Base-by-base conservation (phyloP, 1,139 yeast species). In the Taiozyma sp. region DNA sequence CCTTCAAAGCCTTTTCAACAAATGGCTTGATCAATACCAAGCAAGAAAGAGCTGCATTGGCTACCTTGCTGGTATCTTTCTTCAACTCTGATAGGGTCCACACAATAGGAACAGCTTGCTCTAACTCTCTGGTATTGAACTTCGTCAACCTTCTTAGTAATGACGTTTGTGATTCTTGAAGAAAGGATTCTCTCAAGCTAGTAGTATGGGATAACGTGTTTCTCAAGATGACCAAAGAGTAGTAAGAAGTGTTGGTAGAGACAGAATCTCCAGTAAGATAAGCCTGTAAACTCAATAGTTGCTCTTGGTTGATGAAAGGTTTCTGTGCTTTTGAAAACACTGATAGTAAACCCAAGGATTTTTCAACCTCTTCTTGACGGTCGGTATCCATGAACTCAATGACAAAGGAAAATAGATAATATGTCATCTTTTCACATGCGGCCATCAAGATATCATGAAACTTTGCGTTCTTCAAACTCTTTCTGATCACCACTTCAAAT, bases 91-190 rank as follows among this genome's bases (percentile, higher is more conserved):
- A 72, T 1, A 86, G 68, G 10, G 66, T 66, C 85, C 89, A 81
- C 6, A 80, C 67, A 51, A 88, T 74, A 2, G 90, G 88, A 62
- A 87, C 75, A 0, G 90, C 95, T 57, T 82, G 83, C 29, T 79
- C 80, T 14, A 88, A 65, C 57, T 86, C 91, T 51, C 66, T 71
- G 0, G 75, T 72, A 49, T 74, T 76, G 63, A 84, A 76, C 55
- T 77, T 83, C 2, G 90, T 83, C 44, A 88, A 64, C 34, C 78
- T 70, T 45, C 71, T 70, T 53, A 86, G 64, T 29, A 88, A 61
- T 10, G 78, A 73, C 0, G 72, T 62, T 59, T 81, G 83, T n/a
- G 83, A 71, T 3, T 75, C 75, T 19, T 64, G 59, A 28, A 80
- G 60, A 56, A 84, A 85, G 2, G 71, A 74, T 0, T 78, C 75